phyloP scores from a whole-genome alignment of 441 rosid genomes.

The Gossypium schwendimanii region DNA sequence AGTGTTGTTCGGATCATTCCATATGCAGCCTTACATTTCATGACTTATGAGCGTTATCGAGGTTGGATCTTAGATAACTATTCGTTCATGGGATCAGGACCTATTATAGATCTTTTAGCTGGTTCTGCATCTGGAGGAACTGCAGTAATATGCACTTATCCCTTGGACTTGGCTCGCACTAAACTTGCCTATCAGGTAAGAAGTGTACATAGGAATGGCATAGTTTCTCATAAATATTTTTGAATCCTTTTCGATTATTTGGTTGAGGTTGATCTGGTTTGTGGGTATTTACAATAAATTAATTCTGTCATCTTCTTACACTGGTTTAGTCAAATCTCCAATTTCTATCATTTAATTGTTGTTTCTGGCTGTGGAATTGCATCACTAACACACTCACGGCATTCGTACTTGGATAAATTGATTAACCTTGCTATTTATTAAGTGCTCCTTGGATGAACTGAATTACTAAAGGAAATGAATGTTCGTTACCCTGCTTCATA shows the following conservation, averaged over 20 bases:
- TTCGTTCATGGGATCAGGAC: constrained; percentile 69
- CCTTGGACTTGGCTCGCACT: constrained; percentile 91
- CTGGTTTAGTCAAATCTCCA: background rate
- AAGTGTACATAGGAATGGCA: background rate
- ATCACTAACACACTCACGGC: background rate
- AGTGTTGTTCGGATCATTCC: constrained; percentile 90
- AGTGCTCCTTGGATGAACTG: constrained; percentile 1
- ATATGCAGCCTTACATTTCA: constrained; percentile 91
- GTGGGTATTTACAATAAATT: background rate
- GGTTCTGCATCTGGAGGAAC: constrained; percentile 96
- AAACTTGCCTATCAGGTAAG: constrained; percentile 93
- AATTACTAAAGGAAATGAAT: background rate
- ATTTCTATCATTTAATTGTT: background rate
- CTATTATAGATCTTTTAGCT: constrained; percentile 83
- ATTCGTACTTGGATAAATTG: background rate
- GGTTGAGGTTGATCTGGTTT: background rate
- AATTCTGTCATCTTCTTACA: background rate
- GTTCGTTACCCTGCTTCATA: background rate
- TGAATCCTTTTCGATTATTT: constrained; percentile 9
- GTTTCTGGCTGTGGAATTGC: background rate
- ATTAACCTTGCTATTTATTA: background rate
- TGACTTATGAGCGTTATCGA: constrained; percentile 93
- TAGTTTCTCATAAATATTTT: constrained; percentile 3
- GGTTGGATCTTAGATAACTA: constrained; percentile 71
- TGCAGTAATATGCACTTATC: constrained; percentile 90